Evolutionary conservation across 371 early-diverging fungal genomes (phyloP).

Genomic region (Actinomortierella ambigua): DNA sequence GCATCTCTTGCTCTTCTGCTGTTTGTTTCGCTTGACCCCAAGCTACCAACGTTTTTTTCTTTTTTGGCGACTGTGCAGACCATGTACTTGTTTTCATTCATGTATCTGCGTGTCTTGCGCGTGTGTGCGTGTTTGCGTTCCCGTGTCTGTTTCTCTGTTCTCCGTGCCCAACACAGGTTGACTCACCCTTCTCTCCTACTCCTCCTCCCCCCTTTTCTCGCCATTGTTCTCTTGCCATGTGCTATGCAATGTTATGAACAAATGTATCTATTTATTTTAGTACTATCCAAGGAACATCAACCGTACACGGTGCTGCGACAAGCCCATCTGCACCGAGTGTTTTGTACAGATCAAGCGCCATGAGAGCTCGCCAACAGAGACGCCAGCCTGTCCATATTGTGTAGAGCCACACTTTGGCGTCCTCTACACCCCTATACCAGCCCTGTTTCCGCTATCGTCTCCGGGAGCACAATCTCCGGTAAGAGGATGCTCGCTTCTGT

Average conservation of each 20-base stretch:
- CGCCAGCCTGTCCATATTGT: slow-evolving; percentile 89
- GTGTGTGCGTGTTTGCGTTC: no score
- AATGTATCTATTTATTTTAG: slow-evolving; percentile 47
- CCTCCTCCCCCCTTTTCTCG: no score
- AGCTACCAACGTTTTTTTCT: no score
- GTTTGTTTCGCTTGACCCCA: no score
- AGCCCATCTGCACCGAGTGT: slow-evolving; percentile 96
- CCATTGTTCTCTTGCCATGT: background rate
- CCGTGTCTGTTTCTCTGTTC: no score
- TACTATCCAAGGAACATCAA: slow-evolving; percentile 93
- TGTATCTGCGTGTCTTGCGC: no score
- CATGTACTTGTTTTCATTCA: no score
- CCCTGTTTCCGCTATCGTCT: slow-evolving; percentile 18
- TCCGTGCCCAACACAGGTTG: no score
- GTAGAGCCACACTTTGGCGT: slow-evolving; percentile 86
- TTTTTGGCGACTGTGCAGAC: no score
- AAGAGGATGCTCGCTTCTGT: no score
- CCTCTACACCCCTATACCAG: slow-evolving; percentile 62
- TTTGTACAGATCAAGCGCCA: slow-evolving; percentile 91
- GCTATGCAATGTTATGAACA: background rate
- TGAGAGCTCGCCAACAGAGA: slow-evolving; percentile 52
- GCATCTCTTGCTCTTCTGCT: background rate
- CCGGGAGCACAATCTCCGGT: slow-evolving; percentile 6
- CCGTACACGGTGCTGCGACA: slow-evolving; percentile 91
- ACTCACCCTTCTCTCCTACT: no score